Conservation (phyloP, 106 monocot species). For the Chionographis japonica region DNA sequence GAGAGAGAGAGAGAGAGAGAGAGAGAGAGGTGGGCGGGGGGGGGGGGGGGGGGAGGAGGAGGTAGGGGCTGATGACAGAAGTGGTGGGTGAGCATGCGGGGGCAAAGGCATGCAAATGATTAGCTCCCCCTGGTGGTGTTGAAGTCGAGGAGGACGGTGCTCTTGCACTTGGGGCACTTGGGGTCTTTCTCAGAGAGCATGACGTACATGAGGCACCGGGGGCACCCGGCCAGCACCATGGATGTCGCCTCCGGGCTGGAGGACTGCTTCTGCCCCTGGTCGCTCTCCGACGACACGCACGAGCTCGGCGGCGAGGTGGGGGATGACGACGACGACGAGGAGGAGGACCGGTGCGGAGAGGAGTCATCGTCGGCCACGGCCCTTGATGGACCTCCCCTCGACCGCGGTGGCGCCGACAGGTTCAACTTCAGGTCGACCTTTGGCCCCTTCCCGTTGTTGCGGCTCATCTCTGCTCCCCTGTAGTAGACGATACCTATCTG, state of each 20-base stretch:
- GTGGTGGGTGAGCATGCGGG: too few relatives aligned
- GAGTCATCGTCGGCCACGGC: not conserved
- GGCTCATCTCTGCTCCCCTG: not conserved
- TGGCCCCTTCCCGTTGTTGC: slow-evolving; percentile 7
- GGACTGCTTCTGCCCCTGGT: too few relatives aligned
- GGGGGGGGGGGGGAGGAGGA: too few relatives aligned
- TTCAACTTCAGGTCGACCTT: slow-evolving; percentile 9
- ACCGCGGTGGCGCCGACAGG: not conserved
- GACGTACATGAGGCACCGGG: slow-evolving; percentile 14
- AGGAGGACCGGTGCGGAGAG: not conserved
- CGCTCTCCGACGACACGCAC: slow-evolving; percentile 16
- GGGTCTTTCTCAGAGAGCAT: slow-evolving; percentile 21
- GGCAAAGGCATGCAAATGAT: not conserved
- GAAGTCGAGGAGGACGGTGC: slow-evolving; percentile 10
- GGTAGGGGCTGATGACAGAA: too few relatives aligned
- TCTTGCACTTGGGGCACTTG: slow-evolving; percentile 27
- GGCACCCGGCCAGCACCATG: slow-evolving; percentile 23
- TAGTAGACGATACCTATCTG: not conserved
- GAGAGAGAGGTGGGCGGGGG: not conserved
- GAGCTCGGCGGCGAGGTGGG: slow-evolving; percentile 17
- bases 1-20: not conserved
- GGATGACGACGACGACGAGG: slow-evolving; percentile 7
- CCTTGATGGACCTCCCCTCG: slow-evolving; percentile 3
- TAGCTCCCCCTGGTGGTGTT: not conserved
- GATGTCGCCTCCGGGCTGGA: slow-evolving; percentile 9